Conservation (phyloP, 257 asterid genomes). For the Forsythia viridissima region DNA sequence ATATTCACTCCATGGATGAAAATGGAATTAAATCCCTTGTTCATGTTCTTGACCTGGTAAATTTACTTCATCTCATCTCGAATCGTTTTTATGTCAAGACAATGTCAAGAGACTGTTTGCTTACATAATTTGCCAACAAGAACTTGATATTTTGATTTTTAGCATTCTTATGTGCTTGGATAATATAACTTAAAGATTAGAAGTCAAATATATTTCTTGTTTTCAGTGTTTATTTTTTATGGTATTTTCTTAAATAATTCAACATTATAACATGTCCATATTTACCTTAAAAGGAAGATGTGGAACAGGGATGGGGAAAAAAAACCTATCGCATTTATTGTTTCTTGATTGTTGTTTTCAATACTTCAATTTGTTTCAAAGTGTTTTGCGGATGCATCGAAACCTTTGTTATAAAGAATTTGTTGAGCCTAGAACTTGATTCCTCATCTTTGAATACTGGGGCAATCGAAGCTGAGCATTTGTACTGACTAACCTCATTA, state of each 20-base stretch:
- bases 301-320: not conserved
- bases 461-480: not conserved
- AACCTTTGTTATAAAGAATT: not conserved
- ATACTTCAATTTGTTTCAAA: not conserved
- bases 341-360: not conserved
- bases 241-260: too few relatives aligned
- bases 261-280: too few relatives aligned
- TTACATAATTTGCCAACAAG: not conserved
- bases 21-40: conserved; percentile 65
- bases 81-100: too few relatives aligned
- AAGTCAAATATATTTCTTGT: too few relatives aligned
- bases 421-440: not conserved
- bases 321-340: not conserved
- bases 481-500: too few relatives aligned
- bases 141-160: not conserved
- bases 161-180: not conserved
- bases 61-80: not conserved
- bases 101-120: not conserved
- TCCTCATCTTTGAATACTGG: not conserved
- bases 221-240: too few relatives aligned
- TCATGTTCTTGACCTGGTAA: conserved; percentile 83
- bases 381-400: not conserved
- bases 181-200: too few relatives aligned
- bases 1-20: too few relatives aligned
- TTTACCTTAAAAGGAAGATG: not conserved